These are phyloP conservation scores for Beauveria caledonica DNA, from an alignment of 2,329 filamentous ascomycete species.

Conservation along the genomic window DNA sequence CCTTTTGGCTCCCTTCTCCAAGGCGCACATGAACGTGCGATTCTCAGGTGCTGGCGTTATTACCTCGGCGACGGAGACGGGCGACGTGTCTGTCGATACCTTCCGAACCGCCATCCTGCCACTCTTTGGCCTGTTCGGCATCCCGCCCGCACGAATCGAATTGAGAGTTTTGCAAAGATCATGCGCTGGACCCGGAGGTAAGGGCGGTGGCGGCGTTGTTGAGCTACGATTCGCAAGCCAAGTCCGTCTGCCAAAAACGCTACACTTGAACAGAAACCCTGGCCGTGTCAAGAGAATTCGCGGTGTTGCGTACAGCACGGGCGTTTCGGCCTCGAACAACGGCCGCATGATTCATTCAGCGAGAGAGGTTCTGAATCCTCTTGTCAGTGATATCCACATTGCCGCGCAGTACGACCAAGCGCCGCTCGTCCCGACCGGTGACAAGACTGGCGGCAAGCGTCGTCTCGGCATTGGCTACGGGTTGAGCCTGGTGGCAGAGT, in stretches of 20 bases:
- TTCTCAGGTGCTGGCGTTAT: constrained; percentile 90
- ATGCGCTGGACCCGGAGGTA: constrained; percentile 65
- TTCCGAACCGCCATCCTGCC: constrained; percentile 90
- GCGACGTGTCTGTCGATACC: constrained; percentile 86
- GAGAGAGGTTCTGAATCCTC: constrained; percentile 74
- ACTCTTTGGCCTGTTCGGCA: constrained; percentile 83
- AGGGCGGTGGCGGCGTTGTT: constrained; percentile 83
- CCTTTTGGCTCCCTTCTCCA: constrained; percentile 85
- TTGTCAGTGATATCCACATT: constrained; percentile 85
- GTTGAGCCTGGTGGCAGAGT: constrained; percentile 83
- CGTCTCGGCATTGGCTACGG: constrained; percentile 86
- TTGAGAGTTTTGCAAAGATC: constrained; percentile 73
- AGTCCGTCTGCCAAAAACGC: constrained; percentile 83
- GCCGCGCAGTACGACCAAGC: constrained; percentile 69
- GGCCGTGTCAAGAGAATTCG: constrained; percentile 82
- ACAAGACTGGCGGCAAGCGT: constrained; percentile 47
- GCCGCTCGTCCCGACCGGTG: constrained; percentile 45
- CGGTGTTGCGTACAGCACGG: constrained; percentile 88
- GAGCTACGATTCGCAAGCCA: constrained; percentile 90
- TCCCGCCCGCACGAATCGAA: constrained; percentile 71
- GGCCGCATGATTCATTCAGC: constrained; percentile 90
- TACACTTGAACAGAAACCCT: constrained; percentile 75
- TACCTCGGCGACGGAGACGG: constrained; percentile 71
- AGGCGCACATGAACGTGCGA: constrained; percentile 80
- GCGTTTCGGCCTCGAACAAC: constrained; percentile 88